Base-by-base conservation (phyloP, 208 protist genomes). In the Leishmania lainsoni region DNA sequence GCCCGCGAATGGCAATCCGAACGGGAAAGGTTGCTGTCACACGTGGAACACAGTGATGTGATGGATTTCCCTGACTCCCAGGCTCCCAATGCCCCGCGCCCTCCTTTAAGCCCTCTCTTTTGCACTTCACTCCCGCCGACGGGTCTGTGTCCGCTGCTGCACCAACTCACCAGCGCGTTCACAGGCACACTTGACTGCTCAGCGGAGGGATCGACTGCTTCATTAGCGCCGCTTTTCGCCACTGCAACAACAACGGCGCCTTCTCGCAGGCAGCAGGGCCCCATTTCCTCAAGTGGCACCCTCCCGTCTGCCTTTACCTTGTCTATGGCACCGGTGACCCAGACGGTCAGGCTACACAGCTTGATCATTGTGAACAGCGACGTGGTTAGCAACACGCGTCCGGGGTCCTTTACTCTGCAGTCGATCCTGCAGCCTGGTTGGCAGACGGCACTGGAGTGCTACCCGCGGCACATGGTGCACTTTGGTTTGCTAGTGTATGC, bases 401-500 rank as follows among this genome's bases (percentile, higher is more conserved):
- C 68, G 0, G 80, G 79, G 17, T 90, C 89, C 16, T 95, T 90
- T 80, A 89, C 85, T 22, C 69, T 97, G 39, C 93, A 97, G 79
- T 95, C 91, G 1, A 76, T 97, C 32, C 83, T 92, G 48, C 87
- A 87, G 76, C 91, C 91, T 0, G 83, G 79, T 16, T 29, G 63
- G 39, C 80, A 76, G 9, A 76, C 87, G 1, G 81, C 86, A 26
- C 72, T 95, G 39, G 90, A 97, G 68, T 94, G 90, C 85, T 97
- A 97, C 80, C 89, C 93, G 4, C 80, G 84, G 2, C 93, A 95
- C 58, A 93, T 97, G 91, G 51, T 97, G 10, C 88, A 95, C 79
- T 93, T 97, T 78, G 91, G 89, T 2, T 32, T 94, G 20, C 76
- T 92, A 3, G 84, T 82, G 69, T 90, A 91, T 74, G 86, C 83